Evolutionary conservation across 768 basidiomycete genomes (phyloP), one percentile per base, ranked within the genome.

Genomic region (Boletus rubroflammeus): DNA sequence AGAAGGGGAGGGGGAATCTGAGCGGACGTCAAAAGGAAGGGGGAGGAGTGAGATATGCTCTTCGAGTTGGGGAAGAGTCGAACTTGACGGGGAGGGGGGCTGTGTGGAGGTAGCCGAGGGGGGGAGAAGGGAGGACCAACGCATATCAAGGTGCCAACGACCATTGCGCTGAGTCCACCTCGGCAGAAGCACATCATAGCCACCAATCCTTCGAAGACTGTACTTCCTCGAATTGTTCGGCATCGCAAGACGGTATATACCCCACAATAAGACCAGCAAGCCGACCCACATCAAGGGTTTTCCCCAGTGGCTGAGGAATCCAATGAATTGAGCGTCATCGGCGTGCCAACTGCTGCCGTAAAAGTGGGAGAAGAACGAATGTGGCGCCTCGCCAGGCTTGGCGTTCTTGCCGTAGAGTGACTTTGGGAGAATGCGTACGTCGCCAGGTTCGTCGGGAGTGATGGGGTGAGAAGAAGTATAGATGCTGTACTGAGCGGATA

Each of bases 301-400:
- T 53, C 96, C 96, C 86, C 92, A 95, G 23, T 80, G 79, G 38
- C 83, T 90, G 50, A 98, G 79, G 77, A 98, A 98, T 41, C 85
- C 83, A 66, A 98, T 93, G 75, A 98, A 97, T n/a, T 87, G 92
- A 28, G 96, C 97, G 70, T 99, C 96, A 64, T 96, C 94, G 5
- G 93, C 86, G 65, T 99, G 96, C 96, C 96, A 99, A 64, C 91
- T 93, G 66, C 94, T 97, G 29, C 94, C 96, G 64, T 98, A 99
- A 75, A 84, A 96, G 71, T 99, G 96, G n/a, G 85, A 81, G 72
- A 98, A 98, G 81, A 94, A 98, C 6, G 93, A 84, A 65, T 95
- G 81, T 1, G 93, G 92, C 0, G 90, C 90, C 62, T 94, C 89
- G 38, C 76, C 84, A 44, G 81, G 77, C 55, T 84, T 82, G 3